A percentile compares a stretch with the other conserved stretches of the same genome.
These are phyloP conservation scores for Phialocephala sp. DNA, from an alignment of 2,329 filamentous ascomycete species.

Conservation along the genomic window DNA sequence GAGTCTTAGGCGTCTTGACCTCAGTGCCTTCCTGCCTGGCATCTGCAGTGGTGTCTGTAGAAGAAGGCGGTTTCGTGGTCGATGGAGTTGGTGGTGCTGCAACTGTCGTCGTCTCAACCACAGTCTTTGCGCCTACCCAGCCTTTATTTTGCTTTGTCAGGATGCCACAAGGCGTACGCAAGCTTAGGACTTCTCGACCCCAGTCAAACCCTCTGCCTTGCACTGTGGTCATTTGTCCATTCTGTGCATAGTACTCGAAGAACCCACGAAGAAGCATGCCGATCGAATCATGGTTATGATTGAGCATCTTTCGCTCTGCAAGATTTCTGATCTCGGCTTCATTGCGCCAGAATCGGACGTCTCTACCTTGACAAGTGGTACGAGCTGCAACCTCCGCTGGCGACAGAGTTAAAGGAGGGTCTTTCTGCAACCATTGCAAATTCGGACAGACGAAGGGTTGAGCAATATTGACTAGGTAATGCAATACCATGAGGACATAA, in stretches of 20 bases:
- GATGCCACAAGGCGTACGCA: slow-evolving; percentile 74
- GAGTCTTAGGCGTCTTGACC: slow-evolving; percentile 18
- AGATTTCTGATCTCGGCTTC: slow-evolving; percentile 71
- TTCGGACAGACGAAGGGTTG: slow-evolving; percentile 85
- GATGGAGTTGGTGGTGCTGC: slow-evolving; percentile 39
- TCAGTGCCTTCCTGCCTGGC: slow-evolving; percentile 17
- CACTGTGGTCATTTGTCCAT: slow-evolving; percentile 57
- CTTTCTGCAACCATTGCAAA: slow-evolving; percentile 66
- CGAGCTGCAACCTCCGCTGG: slow-evolving; percentile 47
- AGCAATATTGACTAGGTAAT: slow-evolving; percentile 85
- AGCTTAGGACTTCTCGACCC: slow-evolving; percentile 78
- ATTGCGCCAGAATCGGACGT: slow-evolving; percentile 80
- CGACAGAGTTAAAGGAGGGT: slow-evolving; percentile 49
- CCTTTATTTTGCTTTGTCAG: slow-evolving; percentile 78
- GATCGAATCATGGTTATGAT: slow-evolving; percentile 70
- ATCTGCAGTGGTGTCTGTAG: slow-evolving; percentile 12
- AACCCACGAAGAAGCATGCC: slow-evolving; percentile 80
- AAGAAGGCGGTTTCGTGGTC: slow-evolving; percentile 11
- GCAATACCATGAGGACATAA: slow-evolving; percentile 89
- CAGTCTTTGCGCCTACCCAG: slow-evolving; percentile 84
- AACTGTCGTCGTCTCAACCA: slow-evolving; percentile 56
- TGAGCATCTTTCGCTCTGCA: slow-evolving; percentile 63
- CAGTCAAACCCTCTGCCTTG: slow-evolving; percentile 73
- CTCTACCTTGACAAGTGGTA: slow-evolving; percentile 64
- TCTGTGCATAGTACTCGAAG: slow-evolving; percentile 83